Percentiles rank a stretch among this genome's conserved stretches.
These are phyloP conservation scores for Phoma herbarum DNA, from an alignment of 2,329 filamentous ascomycete species.

Conservation along the genomic window DNA sequence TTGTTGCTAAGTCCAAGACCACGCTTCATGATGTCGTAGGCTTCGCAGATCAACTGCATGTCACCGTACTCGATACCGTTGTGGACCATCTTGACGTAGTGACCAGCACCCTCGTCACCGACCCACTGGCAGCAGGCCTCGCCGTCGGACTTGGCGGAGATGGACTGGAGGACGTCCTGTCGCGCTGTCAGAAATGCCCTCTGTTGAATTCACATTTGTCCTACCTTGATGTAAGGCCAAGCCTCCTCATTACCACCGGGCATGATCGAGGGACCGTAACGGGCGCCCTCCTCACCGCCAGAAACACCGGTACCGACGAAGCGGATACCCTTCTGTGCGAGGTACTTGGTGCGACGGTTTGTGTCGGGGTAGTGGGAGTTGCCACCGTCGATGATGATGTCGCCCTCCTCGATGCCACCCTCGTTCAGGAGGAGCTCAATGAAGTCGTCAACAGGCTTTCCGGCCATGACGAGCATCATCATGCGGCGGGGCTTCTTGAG, in stretches of 20 bases:
- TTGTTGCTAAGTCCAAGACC: slow-evolving; percentile 87
- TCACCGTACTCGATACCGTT: slow-evolving; percentile 99
- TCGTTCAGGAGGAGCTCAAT: slow-evolving; percentile 84
- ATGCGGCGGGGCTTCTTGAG: slow-evolving; percentile 96
- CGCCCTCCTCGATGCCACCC: slow-evolving; percentile 64
- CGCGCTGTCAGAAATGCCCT: slow-evolving; percentile 27
- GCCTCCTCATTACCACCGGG: slow-evolving; percentile 98
- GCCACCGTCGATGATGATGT: slow-evolving; percentile 99
- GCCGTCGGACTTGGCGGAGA: slow-evolving; percentile 95
- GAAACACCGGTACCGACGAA: slow-evolving; percentile 98
- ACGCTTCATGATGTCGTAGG: slow-evolving; percentile 99
- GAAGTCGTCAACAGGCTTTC: slow-evolving; percentile 97
- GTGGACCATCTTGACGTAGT: slow-evolving; percentile 99
- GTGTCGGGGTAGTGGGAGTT: slow-evolving; percentile 99
- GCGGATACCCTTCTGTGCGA: slow-evolving; percentile 84
- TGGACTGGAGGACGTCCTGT: slow-evolving; percentile 93
- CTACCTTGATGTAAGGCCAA: slow-evolving; percentile 91
- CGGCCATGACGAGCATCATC: slow-evolving; percentile 99
- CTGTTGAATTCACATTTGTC: not conserved
- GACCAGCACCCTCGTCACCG: slow-evolving; percentile 97
- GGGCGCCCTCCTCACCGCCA: slow-evolving; percentile 98
- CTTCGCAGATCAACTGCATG: slow-evolving; percentile 99
- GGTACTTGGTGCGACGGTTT: slow-evolving; percentile 95
- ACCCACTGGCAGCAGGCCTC: slow-evolving; percentile 99
- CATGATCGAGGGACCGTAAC: slow-evolving; percentile 97